phyloP scores from a whole-genome alignment of 345 rosid species.

The Abelmoschus esculentus region DNA sequence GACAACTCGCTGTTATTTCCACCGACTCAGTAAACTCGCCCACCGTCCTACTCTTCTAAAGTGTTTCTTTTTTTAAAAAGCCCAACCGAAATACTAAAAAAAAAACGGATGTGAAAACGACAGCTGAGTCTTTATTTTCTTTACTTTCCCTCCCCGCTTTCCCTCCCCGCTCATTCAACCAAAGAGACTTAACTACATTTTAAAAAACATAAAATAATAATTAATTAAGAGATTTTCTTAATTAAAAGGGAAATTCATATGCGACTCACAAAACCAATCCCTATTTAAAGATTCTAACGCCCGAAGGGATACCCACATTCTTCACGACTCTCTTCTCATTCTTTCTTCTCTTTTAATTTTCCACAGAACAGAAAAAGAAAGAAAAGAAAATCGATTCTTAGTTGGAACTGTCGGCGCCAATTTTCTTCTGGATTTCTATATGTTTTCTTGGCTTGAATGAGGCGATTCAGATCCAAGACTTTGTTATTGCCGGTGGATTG shows the following conservation, averaged over 20 bases:
- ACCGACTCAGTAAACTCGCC: conserved; percentile 4
- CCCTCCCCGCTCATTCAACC: not conserved
- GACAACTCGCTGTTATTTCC: not conserved
- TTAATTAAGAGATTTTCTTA: not conserved
- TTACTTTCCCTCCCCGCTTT: not conserved
- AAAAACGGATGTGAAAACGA: not conserved
- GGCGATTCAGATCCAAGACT: conserved; percentile 5
- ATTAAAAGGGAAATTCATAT: not conserved
- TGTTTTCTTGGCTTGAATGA: not conserved
- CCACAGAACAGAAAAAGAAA: not conserved
- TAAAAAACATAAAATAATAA: not conserved
- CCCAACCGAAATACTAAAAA: not conserved
- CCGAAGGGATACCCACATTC: not conserved
- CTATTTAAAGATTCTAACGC: not conserved
- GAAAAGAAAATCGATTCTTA: conserved; percentile 5
- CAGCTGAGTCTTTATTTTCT: not conserved
- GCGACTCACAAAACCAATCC: not conserved
- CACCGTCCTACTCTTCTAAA: not conserved
- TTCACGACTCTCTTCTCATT: conserved; percentile 7
- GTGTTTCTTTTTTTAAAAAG: not conserved
- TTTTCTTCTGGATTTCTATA: conserved; percentile 20
- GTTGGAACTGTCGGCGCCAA: conserved; percentile 18
- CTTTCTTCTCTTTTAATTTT: not conserved
- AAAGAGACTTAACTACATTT: not conserved
- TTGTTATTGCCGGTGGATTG: not conserved